Evolutionary conservation across 768 basidiomycete species (phyloP).

Genomic region (Calvatia gigantea): DNA sequence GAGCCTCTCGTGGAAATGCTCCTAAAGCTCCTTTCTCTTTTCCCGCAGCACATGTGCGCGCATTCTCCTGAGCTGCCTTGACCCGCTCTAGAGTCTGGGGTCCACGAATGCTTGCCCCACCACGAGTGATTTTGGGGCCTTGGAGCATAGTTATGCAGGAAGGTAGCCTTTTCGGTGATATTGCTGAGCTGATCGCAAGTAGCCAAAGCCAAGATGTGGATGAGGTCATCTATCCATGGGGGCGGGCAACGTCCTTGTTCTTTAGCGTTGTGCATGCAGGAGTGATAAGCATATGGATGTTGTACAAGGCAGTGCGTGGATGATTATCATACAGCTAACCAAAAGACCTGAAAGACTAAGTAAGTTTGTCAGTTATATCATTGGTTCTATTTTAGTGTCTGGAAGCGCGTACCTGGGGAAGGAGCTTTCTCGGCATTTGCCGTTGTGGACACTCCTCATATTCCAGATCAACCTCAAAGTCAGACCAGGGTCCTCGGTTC

Average conservation of each 20-base stretch:
- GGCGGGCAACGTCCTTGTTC: conserved; percentile 22
- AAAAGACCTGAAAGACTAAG: conserved; percentile 37
- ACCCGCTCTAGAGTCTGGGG: conserved; percentile 16
- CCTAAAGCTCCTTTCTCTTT: conserved; percentile 20
- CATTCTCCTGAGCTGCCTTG: conserved; percentile 12
- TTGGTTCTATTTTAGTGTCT: neutral
- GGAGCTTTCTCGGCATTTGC: conserved; percentile 53
- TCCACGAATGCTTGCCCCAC: neutral
- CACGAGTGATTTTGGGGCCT: neutral
- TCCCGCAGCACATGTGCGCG: conserved; percentile 19
- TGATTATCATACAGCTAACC: conserved; percentile 71
- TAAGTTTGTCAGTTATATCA: neutral
- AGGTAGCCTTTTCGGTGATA: conserved; percentile 18
- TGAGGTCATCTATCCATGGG: conserved; percentile 73
- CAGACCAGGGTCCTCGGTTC: conserved; percentile 53
- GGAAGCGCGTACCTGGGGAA: conserved; percentile 48
- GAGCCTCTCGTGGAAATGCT: conserved; percentile 31
- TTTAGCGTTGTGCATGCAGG: conserved; percentile 41
- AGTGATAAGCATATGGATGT: conserved; percentile 50
- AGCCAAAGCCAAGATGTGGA: conserved; percentile 64
- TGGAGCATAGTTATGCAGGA: conserved; percentile 26
- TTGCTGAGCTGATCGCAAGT: conserved; percentile 45
- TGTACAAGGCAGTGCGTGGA: conserved; percentile 64
- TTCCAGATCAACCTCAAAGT: conserved; percentile 70
- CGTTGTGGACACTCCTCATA: conserved; percentile 65